Evolutionary conservation across 2,329 filamentous ascomycete species (phyloP).

Genomic region (Cladorrhinum sp.): DNA sequence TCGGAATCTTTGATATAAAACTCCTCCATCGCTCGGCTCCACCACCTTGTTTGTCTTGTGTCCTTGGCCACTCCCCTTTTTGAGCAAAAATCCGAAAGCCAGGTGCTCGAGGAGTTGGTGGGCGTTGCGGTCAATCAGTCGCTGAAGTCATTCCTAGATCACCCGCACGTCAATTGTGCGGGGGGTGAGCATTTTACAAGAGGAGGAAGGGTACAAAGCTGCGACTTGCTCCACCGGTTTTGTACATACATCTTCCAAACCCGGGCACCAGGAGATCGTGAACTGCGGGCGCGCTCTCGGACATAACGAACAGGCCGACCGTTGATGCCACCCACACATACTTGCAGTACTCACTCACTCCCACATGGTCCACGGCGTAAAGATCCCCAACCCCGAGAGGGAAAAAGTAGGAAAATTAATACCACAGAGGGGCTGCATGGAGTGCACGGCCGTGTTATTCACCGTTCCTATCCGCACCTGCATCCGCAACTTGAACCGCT

Average conservation of each 20-base stretch:
- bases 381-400: constrained; percentile 1
- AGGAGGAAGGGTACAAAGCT: neutral
- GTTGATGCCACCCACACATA: constrained; percentile 17
- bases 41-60: neutral
- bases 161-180: neutral
- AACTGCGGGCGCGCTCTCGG: constrained; percentile 33
- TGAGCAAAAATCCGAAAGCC: neutral
- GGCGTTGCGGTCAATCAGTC: neutral
- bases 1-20: neutral
- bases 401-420: neutral
- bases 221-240: neutral
- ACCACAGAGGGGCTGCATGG: neutral
- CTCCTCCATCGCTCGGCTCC: neutral
- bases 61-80: neutral
- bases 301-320: constrained; percentile 38
- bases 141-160: neutral
- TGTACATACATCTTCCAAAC: neutral
- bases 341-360: too few relatives aligned
- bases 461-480: neutral
- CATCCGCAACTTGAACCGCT: neutral
- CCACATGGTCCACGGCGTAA: constrained; percentile 10
- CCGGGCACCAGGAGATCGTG: neutral
- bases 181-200: neutral
- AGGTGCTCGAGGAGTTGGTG: neutral
- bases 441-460: neutral